Evolutionary conservation across 2,329 filamentous ascomycete genomes (phyloP).

Genomic region (Hysterium pulicare): DNA sequence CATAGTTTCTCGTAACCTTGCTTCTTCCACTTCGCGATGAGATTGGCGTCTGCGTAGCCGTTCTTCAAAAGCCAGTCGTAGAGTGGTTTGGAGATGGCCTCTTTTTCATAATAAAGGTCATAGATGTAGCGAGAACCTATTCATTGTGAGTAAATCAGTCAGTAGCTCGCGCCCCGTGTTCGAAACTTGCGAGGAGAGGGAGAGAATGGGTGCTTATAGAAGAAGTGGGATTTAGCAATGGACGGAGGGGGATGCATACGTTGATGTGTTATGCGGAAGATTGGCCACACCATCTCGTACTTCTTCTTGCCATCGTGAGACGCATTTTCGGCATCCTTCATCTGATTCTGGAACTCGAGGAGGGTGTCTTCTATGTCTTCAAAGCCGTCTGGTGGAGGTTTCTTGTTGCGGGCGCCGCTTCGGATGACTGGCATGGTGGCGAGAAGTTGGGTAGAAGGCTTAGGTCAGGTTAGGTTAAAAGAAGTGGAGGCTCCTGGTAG

Average conservation of each 20-base stretch:
- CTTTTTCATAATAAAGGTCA: slow-evolving; percentile 96
- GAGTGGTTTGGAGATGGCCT: slow-evolving; percentile 85
- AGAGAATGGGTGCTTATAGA: background rate
- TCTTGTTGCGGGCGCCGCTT: slow-evolving; percentile 66
- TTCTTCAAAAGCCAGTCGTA: slow-evolving; percentile 99
- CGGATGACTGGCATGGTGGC: slow-evolving; percentile 70
- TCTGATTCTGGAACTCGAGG: slow-evolving; percentile 82
- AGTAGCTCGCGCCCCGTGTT: background rate
- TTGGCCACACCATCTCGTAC: slow-evolving; percentile 92
- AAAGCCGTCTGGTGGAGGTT: slow-evolving; percentile 82
- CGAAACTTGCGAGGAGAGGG: too few relatives aligned
- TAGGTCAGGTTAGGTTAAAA: too few relatives aligned
- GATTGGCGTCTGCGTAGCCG: slow-evolving; percentile 85
- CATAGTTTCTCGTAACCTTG: slow-evolving; percentile 98
- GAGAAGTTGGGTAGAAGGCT: background rate
- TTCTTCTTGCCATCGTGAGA: slow-evolving; percentile 76
- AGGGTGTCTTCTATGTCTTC: slow-evolving; percentile 84
- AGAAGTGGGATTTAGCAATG: background rate
- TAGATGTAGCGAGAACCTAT: slow-evolving; percentile 81
- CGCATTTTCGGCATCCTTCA: slow-evolving; percentile 93
- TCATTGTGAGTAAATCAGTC: too few relatives aligned
- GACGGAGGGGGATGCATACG: slow-evolving; percentile 49
- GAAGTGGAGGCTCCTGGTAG: slow-evolving; percentile 1
- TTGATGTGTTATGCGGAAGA: slow-evolving; percentile 96
- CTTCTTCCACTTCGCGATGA: slow-evolving; percentile 99